phyloP scores from a whole-genome alignment of 768 basidiomycete species.

The Tylopilus subfusipes region DNA sequence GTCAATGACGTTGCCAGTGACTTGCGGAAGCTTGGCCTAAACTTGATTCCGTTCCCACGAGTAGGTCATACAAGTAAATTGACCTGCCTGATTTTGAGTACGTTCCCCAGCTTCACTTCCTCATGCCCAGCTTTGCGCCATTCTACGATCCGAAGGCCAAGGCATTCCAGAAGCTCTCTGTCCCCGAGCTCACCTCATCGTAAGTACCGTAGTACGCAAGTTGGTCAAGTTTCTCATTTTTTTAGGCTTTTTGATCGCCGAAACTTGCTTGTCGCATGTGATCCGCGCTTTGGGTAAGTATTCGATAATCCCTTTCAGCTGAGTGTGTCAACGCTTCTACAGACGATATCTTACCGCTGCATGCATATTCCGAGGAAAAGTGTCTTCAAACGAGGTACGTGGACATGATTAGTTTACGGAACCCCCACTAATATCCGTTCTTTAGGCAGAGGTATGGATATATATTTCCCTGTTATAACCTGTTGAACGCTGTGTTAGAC shows the following conservation, averaged over 20 bases:
- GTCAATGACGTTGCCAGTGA: slow-evolving; percentile 45
- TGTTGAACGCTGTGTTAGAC: slow-evolving; percentile 40
- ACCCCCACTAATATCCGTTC: background rate
- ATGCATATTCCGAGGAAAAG: slow-evolving; percentile 80
- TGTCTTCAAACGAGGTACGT: slow-evolving; percentile 78
- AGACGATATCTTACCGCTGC: slow-evolving; percentile 87
- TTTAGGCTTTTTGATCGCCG: slow-evolving; percentile 75
- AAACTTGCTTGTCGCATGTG: slow-evolving; percentile 79
- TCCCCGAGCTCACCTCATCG: slow-evolving; percentile 73
- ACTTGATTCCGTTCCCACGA: slow-evolving; percentile 95
- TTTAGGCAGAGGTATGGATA: slow-evolving; percentile 50
- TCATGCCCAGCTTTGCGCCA: slow-evolving; percentile 93
- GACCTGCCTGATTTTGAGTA: background rate
- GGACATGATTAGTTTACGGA: background rate
- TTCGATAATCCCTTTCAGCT: background rate
- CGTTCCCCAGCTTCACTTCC: slow-evolving; percentile 78
- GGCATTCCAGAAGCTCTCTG: slow-evolving; percentile 56
- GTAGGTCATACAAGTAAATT: slow-evolving; percentile 38
- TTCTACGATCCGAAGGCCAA: slow-evolving; percentile 66
- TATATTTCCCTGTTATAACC: slow-evolving; percentile 1
- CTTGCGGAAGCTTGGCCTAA: slow-evolving; percentile 87
- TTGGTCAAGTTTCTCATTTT: slow-evolving; percentile 1
- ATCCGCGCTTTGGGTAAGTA: slow-evolving; percentile 68
- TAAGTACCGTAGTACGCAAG: slow-evolving; percentile 34
- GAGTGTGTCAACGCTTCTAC: background rate